These are phyloP conservation scores for Auriscalpium orientale DNA, from an alignment of 768 basidiomycete genomes.

Conservation along the genomic window DNA sequence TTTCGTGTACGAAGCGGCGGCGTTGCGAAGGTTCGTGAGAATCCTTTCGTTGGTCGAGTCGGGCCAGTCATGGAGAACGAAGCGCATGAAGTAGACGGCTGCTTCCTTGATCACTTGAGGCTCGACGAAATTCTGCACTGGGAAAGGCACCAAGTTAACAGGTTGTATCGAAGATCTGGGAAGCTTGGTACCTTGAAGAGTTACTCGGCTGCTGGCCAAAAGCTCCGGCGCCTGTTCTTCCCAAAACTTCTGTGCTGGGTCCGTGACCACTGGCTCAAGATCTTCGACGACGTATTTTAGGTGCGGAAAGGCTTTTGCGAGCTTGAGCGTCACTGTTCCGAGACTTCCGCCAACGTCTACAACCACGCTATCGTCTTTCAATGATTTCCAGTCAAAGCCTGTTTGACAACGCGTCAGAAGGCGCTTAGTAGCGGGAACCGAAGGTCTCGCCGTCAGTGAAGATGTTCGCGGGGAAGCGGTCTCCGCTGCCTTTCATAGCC, in stretches of 20 bases:
- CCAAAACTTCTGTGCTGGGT: slow-evolving; percentile 8
- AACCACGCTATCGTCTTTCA: slow-evolving; percentile 22
- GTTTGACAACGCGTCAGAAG: background rate
- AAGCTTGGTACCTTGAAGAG: slow-evolving; percentile 1
- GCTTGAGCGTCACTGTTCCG: slow-evolving; percentile 28
- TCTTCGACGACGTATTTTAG: slow-evolving; percentile 33
- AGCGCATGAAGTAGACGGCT: slow-evolving; percentile 17
- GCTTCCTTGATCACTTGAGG: slow-evolving; percentile 17
- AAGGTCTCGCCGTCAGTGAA: background rate
- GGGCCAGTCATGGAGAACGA: slow-evolving; percentile 22
- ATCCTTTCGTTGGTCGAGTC: slow-evolving; percentile 9
- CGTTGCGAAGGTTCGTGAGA: slow-evolving; percentile 15
- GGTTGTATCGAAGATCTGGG: background rate
- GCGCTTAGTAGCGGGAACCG: background rate
- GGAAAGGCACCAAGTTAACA: background rate
- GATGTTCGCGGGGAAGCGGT: background rate
- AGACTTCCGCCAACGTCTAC: slow-evolving; percentile 36
- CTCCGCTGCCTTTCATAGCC: slow-evolving; percentile 1
- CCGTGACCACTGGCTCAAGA: slow-evolving; percentile 2
- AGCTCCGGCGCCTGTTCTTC: background rate
- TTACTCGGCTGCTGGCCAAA: background rate
- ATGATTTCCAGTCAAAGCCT: slow-evolving; percentile 31
- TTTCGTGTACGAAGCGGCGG: slow-evolving; percentile 13
- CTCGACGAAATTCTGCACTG: slow-evolving; percentile 8
- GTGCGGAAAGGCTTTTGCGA: slow-evolving; percentile 28